phyloP scores from a whole-genome alignment of 2,329 filamentous ascomycete genomes.

The Penicillium concentricum region DNA sequence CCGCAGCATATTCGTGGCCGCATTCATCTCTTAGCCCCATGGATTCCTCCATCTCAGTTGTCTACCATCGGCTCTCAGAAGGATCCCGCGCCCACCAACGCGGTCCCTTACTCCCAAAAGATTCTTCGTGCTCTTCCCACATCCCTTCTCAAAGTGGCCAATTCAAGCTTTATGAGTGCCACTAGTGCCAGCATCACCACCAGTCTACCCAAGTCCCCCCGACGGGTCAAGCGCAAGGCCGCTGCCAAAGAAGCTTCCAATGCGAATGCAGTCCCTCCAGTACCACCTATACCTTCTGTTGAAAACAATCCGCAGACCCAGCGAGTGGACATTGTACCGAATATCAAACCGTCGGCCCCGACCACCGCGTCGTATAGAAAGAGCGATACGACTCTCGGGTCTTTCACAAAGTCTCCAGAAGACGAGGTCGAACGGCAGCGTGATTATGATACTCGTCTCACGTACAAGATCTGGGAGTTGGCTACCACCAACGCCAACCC shows the following conservation, averaged over 20 bases:
- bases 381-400: constrained; percentile 24
- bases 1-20: constrained; percentile 92
- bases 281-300: constrained; percentile 42
- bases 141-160: constrained; percentile 87
- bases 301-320: constrained; percentile 21
- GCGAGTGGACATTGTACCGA: constrained; percentile 15
- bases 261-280: constrained; percentile 50
- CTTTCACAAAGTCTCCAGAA: constrained; percentile 21
- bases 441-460: constrained; percentile 78
- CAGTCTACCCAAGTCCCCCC: constrained; percentile 66
- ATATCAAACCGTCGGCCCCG: constrained; percentile 17
- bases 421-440: constrained; percentile 39
- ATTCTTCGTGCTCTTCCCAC: constrained; percentile 88
- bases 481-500: constrained; percentile 91
- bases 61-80: constrained; percentile 73
- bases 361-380: constrained; percentile 16
- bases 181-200: constrained; percentile 83
- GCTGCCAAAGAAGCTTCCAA: constrained; percentile 37
- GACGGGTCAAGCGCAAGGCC: constrained; percentile 60
- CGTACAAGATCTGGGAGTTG: constrained; percentile 90
- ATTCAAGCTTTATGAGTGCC: constrained; percentile 90
- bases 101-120: constrained; percentile 86
- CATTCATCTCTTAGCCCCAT: constrained; percentile 86
- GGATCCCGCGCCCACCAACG: constrained; percentile 73
- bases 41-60: constrained; percentile 93